Evolutionary conservation across 805 yeast genomes (phyloP).

Genomic region (Ogataea allantospora): DNA sequence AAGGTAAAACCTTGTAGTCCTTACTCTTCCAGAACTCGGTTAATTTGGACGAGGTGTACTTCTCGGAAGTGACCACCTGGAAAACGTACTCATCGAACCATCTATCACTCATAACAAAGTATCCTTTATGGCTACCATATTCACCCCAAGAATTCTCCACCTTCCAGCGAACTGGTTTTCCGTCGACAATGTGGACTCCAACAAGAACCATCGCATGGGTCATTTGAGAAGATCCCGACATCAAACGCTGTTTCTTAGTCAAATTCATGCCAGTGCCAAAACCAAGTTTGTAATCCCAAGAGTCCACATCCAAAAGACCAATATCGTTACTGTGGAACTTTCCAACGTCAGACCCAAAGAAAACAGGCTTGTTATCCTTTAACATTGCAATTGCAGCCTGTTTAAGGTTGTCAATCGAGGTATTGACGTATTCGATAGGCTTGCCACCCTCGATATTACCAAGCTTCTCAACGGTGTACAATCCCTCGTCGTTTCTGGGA

Average conservation of each 20-base stretch:
- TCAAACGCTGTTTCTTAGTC: conserved; percentile 35
- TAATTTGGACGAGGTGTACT: conserved; percentile 36
- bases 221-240: conserved; percentile 58
- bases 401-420: conserved; percentile 58
- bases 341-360: conserved; percentile 87
- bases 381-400: conserved; percentile 66
- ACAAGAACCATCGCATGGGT: conserved; percentile 90
- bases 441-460: conserved; percentile 75
- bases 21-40: conserved; percentile 49
- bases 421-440: conserved; percentile 72
- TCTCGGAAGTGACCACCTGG: conserved; percentile 52
- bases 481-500: conserved; percentile 71
- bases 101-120: conserved; percentile 67
- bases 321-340: conserved; percentile 58
- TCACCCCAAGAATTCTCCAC: conserved; percentile 85
- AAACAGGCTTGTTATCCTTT: conserved; percentile 73
- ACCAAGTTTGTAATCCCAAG: conserved; percentile 67
- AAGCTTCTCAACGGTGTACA: conserved; percentile 73
- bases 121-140: conserved; percentile 66
- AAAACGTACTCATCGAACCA: conserved; percentile 76
- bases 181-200: conserved; percentile 66
- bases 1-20: conserved; percentile 50
- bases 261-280: conserved; percentile 39
- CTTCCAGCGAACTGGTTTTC: conserved; percentile 65
- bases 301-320: conserved; percentile 70